Percentiles rank a stretch among this genome's conserved stretches.
Conservation (phyloP, 2,329 filamentous ascomycete genomes). For the Monosporascus sp. region DNA sequence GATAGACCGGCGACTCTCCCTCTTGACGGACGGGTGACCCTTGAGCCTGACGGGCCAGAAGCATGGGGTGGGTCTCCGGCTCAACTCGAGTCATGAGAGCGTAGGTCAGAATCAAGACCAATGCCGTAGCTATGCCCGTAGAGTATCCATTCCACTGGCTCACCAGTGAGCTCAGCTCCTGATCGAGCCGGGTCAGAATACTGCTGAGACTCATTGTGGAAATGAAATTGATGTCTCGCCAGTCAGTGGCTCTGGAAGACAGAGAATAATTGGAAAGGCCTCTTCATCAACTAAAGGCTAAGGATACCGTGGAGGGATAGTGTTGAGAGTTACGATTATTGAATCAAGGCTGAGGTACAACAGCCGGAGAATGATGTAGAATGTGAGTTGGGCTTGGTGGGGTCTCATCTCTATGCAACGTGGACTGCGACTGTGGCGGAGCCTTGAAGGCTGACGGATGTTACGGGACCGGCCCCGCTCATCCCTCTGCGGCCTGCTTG, state of each 20-base stretch:
- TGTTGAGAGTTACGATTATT: background rate
- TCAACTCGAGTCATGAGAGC: constrained; percentile 67
- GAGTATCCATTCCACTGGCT: constrained; percentile 80
- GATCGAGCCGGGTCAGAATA: constrained; percentile 64
- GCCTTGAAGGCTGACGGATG: too few relatives aligned
- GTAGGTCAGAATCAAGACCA: constrained; percentile 66
- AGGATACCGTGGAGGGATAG: background rate
- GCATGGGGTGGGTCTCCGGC: constrained; percentile 85
- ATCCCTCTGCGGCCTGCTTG: too few relatives aligned
- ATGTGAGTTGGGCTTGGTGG: background rate
- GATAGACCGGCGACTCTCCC: constrained; percentile 79
- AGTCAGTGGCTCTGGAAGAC: background rate
- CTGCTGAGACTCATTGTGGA: constrained; percentile 39
- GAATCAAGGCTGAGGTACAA: background rate
- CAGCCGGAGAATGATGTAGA: background rate
- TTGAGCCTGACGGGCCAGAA: constrained; percentile 79
- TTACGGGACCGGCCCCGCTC: too few relatives aligned
- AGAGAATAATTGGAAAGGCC: background rate
- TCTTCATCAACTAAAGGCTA: background rate
- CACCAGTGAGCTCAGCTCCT: constrained; percentile 61
- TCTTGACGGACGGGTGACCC: constrained; percentile 74
- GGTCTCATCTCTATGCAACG: background rate
- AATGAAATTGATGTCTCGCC: background rate
- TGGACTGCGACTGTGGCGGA: too few relatives aligned
- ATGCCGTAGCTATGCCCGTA: constrained; percentile 61